A percentile compares a stretch with the other conserved stretches of the same genome.
Evolutionary conservation across 148 eudicot genomes (phyloP).

Genomic region (Suaeda aralocaspica): DNA sequence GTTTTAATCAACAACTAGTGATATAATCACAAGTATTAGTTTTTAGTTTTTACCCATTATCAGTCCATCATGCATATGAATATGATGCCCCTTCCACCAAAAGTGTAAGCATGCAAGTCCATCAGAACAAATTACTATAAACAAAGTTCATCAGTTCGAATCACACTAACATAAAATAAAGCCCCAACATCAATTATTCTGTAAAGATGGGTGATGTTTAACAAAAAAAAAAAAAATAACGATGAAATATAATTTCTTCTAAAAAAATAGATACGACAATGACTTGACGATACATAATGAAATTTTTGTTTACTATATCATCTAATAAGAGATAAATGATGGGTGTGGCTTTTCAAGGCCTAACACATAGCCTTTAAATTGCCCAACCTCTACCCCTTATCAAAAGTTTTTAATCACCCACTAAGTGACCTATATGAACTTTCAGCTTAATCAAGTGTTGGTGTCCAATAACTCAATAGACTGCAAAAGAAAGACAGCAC

Average conservation of each 20-base stretch:
- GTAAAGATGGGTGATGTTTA: not conserved
- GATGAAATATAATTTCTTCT: not conserved
- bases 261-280: not conserved
- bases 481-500: too few relatives aligned
- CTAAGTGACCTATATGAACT: not conserved
- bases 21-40: not conserved
- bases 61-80: constrained; percentile 13
- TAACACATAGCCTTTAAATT: not conserved
- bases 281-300: constrained; percentile 7
- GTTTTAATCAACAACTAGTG: too few relatives aligned
- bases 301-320: not conserved
- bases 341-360: not conserved
- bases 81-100: constrained; percentile 23
- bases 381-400: not conserved
- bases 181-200: constrained; percentile 9
- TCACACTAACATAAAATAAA: constrained; percentile 2
- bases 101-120: too few relatives aligned
- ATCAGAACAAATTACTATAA: too few relatives aligned
- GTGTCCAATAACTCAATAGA: constrained; percentile 8
- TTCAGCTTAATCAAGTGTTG: constrained; percentile 1
- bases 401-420: not conserved
- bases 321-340: not conserved
- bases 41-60: constrained; percentile 16
- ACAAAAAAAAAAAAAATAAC: constrained; percentile 4
- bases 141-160: constrained; percentile 6